Base-by-base conservation (phyloP, 2,329 filamentous ascomycete species). In the Ceratocystis colombiana region DNA sequence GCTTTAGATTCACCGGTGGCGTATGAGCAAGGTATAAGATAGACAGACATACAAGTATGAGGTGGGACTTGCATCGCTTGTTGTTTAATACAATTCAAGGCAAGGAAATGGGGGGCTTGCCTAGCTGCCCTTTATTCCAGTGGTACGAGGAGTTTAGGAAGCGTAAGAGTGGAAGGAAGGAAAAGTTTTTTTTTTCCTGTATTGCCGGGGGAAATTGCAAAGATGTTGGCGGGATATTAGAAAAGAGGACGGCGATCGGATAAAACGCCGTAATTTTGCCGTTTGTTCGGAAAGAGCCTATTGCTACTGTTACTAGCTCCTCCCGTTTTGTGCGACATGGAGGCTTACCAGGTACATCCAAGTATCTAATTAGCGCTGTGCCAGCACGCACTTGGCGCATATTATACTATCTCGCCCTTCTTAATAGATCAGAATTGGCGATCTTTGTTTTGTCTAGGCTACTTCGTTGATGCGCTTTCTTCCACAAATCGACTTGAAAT, bases 251-350 rank as follows among this genome's bases (percentile, higher is more conserved):
- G 20, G 6, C 48, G 25, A 5, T 22, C 20, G 4, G 8, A 53
- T n/a, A 53, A 22, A 53, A 10, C 28, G 48, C 48, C 48, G 48
- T 25, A 5, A 15, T 53, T 53, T 53, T 53, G 48, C 48, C 48
- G 15, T 17, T 15, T 12, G 4, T 41, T 53, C 3, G 48, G 48
- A 53, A 53, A 53, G 48, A 53, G 7, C 48, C 37, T 25, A 53
- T 8, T 22, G 15, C 7, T 15, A 25, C 37, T 41, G 15, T 28
- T 53, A 6, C 25, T 53, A 12, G 48, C 48, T 53, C 48, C 48
- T 53, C 28, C 48, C 48, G 48, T 17, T 53, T 28, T 53, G 48
- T 53, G 25, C 48, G 48, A 53, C 48, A 53, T 53, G 7, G 48
- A 53, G 37, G 37, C 37, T 41, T 41, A 41, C 37, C 37, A 41